Evolutionary conservation across 164 flowering plant genomes (phyloP), one percentile per base, ranked within the genome.

Genomic region (Kalanchoe fedtschenkoi): DNA sequence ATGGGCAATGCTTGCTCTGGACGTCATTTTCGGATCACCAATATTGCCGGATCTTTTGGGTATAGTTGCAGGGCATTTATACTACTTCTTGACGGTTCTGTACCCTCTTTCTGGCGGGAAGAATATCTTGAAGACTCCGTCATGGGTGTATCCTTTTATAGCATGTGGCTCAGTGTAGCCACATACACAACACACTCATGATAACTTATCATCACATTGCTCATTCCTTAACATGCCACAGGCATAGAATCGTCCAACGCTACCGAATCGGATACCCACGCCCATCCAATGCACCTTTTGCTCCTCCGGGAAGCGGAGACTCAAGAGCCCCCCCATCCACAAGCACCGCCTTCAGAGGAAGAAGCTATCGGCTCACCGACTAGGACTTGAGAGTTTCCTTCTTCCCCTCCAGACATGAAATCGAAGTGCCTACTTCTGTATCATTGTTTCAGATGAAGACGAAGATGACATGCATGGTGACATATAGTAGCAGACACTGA

Each of bases 1-100:
- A 51, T 95, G 97, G 99, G 87, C 91, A 55, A 91, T 95, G 97
- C 93, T 95, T 46, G 90, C 73, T 29, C 68, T 95, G 73, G 99
- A 95, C 73, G 95, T 89, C 60, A 78, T 95, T 56, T 95, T 95
- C 67, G 99, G 99, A 69, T 84, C 97, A 15, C 73, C 77, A 6
- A 64, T 84, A 42, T 29, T 76, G 42, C 96, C 96, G 34, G 90
- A 91, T 66, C 79, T 95, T 5, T 57, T 91, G 67, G 99, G 99
- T 28, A 95, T 95, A 65, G 37, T 95, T 29, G 96, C 96, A 7
- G 99, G 99, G 29, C 99, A 95, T 78, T 62, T 95, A 3, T 91
- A 87, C 68, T 95, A 95, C 80, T 95, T 95, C 72, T 71, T 89
- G 65, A 81, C 96, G 0, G 97, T 95, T 60, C 74, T 95, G 77